Conservation (phyloP, 169 alveolate genomes). For the Plasmodium billcollinsi region DNA sequence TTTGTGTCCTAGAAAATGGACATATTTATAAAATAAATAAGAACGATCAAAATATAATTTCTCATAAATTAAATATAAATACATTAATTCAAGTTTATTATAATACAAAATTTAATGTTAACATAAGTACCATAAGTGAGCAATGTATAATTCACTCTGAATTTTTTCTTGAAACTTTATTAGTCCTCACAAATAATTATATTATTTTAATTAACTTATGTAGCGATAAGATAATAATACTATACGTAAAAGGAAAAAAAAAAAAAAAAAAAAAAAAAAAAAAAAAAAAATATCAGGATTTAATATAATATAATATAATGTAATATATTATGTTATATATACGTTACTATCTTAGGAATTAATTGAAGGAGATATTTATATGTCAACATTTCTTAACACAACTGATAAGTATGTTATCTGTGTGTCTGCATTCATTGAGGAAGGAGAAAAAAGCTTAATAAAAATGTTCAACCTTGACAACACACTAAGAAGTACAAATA, state of each 20-base stretch:
- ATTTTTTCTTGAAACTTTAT: neutral
- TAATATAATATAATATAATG: neutral
- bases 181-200: neutral
- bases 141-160: neutral
- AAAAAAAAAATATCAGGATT: no score
- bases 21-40: neutral
- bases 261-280: neutral
- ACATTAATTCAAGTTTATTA: slow-evolving; percentile 5
- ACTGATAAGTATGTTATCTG: neutral
- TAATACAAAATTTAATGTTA: neutral
- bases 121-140: neutral
- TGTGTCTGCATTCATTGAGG: neutral
- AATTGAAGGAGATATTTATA: slow-evolving; percentile 8
- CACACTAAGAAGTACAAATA: slow-evolving; percentile 2
- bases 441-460: slow-evolving; percentile 5
- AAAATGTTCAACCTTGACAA: slow-evolving; percentile 9
- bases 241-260: neutral
- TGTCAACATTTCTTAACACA: neutral
- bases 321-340: no score
- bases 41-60: neutral
- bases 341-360: neutral
- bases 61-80: slow-evolving; percentile 8
- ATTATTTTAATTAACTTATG: slow-evolving; percentile 1
- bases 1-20: slow-evolving; percentile 16
- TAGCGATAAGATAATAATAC: slow-evolving; percentile 2